Conservation (phyloP, 371 early-diverging fungal species). For the Mucor velutinosus region DNA sequence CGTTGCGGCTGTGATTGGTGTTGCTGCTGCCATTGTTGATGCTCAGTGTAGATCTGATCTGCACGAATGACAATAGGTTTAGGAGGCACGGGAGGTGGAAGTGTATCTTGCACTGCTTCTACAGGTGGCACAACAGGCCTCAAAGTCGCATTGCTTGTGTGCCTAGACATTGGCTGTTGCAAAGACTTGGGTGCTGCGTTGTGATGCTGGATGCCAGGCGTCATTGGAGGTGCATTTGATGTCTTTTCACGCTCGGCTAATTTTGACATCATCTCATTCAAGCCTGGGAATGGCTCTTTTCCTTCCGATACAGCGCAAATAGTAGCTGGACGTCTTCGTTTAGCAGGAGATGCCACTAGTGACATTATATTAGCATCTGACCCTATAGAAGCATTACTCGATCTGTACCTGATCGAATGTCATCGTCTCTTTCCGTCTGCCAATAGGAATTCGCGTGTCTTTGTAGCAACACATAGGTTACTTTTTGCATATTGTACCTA, state of each 20-base stretch:
- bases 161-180: slow-evolving; percentile 1
- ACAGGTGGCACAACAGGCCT: slow-evolving; percentile 3
- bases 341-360: slow-evolving; percentile 30
- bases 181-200: neutral
- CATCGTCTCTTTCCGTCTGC: slow-evolving; percentile 48
- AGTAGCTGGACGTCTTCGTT: slow-evolving; percentile 47
- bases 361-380: neutral
- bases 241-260: slow-evolving; percentile 31
- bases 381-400: neutral
- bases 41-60: slow-evolving; percentile 24
- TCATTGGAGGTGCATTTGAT: neutral
- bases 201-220: slow-evolving; percentile 22
- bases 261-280: slow-evolving; percentile 43
- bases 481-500: slow-evolving; percentile 58
- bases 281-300: slow-evolving; percentile 38
- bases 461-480: slow-evolving; percentile 50
- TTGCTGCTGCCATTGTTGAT: slow-evolving; percentile 19
- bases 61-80: slow-evolving; percentile 43
- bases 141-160: neutral
- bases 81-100: slow-evolving; percentile 49
- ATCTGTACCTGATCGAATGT: slow-evolving; percentile 32
- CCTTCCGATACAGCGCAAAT: slow-evolving; percentile 42
- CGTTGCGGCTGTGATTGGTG: slow-evolving; percentile 5
- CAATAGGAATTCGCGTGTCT: slow-evolving; percentile 49
- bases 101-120: slow-evolving; percentile 9